Conservation (phyloP, 192 early-diverging fungal species). For the Coemansia asiatica region DNA sequence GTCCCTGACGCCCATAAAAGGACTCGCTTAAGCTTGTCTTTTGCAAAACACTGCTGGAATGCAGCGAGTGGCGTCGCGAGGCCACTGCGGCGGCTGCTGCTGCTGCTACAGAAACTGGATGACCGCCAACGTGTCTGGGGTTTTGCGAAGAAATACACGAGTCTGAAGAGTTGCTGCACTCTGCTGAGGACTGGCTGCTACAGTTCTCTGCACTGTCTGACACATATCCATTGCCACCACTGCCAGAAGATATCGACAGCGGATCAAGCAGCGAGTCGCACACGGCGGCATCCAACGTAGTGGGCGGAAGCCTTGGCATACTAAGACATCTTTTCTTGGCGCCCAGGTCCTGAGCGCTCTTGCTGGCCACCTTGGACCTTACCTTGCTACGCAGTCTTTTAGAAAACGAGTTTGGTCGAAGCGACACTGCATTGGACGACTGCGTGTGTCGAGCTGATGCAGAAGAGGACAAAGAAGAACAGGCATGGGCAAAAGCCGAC, state of each 20-base stretch:
- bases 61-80: slow-evolving; percentile 20
- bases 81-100: slow-evolving; percentile 7
- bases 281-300: slow-evolving; percentile 34
- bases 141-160: slow-evolving; percentile 4
- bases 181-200: slow-evolving; percentile 2
- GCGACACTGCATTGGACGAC: slow-evolving; percentile 22
- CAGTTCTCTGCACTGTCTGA: neutral
- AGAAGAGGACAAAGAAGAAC: neutral
- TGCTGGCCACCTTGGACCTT: neutral
- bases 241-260: neutral
- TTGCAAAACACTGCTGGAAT: slow-evolving; percentile 9
- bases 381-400: neutral
- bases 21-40: slow-evolving; percentile 6
- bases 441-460: slow-evolving; percentile 6
- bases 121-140: neutral
- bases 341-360: neutral
- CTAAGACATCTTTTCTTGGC: slow-evolving; percentile 39
- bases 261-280: slow-evolving; percentile 38
- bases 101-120: slow-evolving; percentile 3
- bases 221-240: neutral
- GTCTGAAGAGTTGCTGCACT: neutral
- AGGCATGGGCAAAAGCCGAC: neutral
- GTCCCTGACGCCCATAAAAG: neutral
- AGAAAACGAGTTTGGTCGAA: slow-evolving; percentile 38
- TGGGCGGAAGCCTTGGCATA: slow-evolving; percentile 40